A percentile compares a stretch with the other conserved stretches of the same genome.
Conservation (phyloP, 2,329 filamentous ascomycete species). For the Ascochyta lentis region DNA sequence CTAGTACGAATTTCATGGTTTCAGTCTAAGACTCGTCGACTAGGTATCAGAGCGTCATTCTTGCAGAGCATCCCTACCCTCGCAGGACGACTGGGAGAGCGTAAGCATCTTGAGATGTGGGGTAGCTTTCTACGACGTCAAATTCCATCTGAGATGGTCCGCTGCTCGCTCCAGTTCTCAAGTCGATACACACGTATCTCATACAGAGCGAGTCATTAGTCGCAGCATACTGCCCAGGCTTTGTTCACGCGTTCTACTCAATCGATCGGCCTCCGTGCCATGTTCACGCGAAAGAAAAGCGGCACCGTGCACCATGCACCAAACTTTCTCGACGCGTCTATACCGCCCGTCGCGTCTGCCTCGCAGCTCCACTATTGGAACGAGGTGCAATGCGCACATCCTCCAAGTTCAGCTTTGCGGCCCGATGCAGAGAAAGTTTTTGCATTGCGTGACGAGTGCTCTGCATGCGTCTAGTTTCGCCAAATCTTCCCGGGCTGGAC, state of each 20-base stretch:
- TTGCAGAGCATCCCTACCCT: background rate
- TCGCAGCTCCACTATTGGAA: constrained; percentile 36
- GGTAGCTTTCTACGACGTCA: constrained; percentile 2
- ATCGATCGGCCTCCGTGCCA: background rate
- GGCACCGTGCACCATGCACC: constrained; percentile 35
- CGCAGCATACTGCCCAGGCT: background rate
- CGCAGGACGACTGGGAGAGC: background rate
- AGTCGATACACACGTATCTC: too few species aligned
- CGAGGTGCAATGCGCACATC: constrained; percentile 23
- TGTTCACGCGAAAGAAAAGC: constrained; percentile 7
- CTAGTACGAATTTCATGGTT: background rate
- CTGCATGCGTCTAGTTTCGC: constrained; percentile 14
- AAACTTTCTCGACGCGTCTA: constrained; percentile 45
- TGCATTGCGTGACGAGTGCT: constrained; percentile 25
- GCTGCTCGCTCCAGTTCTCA: background rate
- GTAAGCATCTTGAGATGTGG: constrained; percentile 8
- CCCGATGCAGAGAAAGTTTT: constrained; percentile 17
- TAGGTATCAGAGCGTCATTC: background rate
- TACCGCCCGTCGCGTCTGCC: constrained; percentile 35
- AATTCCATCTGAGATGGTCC: background rate
- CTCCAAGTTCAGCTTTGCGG: constrained; percentile 15
- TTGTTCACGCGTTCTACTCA: background rate
- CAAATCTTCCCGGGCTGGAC: constrained; percentile 7
- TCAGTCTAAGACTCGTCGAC: background rate
- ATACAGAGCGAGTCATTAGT: background rate